Evolutionary conservation across 148 eudicot genomes (phyloP), one percentile per base, ranked within the genome.

Genomic region (Talinum fruticosum): DNA sequence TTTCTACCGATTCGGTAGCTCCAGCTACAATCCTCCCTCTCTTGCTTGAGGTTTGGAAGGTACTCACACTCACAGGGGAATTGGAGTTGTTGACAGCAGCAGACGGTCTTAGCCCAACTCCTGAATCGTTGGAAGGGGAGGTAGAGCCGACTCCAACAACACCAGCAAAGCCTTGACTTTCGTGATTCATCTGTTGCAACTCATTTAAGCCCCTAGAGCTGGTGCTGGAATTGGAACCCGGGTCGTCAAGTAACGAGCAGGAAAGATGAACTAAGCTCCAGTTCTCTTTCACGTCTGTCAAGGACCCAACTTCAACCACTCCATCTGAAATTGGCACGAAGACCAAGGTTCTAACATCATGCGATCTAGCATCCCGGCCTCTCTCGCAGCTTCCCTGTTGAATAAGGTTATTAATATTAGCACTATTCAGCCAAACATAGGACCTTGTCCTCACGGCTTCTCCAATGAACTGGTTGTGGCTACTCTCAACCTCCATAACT

Each of bases 291-390:
- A 82, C 69, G 13, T 59, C 38, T 26, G 76, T 69, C 3, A 78
- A 62, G 35, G 87, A 85, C 2, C 85, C 87, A 41, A 85, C 47
- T 41, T 85, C 87, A 68, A 82, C 29, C 33, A 82, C 80, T 6
- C 87, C 87, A 23, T 10, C 2, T 0, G 83, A 61, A 73, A 79
- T 85, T 13, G 87, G 32, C 34, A 85, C 74, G 23, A 82, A 85
- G 37, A 85, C 85, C 59, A 82, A 19, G 1, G 85, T 82, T 59
- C 71, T 59, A 16, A 85, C 77, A 19, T 82, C 83, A 21, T 79
- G 85, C 23, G 28, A 19, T 1, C 72, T n/a, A 65, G 84, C 87
- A 79, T 85, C 85, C 66, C 77, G 76, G 15, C 72, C 81, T 68
- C 87, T 80, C 49, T 74, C 81, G 23, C 76, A 79, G 2, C 66